Evolutionary conservation across 192 early-diverging fungal genomes (phyloP).

Genomic region (Podila minutissima): DNA sequence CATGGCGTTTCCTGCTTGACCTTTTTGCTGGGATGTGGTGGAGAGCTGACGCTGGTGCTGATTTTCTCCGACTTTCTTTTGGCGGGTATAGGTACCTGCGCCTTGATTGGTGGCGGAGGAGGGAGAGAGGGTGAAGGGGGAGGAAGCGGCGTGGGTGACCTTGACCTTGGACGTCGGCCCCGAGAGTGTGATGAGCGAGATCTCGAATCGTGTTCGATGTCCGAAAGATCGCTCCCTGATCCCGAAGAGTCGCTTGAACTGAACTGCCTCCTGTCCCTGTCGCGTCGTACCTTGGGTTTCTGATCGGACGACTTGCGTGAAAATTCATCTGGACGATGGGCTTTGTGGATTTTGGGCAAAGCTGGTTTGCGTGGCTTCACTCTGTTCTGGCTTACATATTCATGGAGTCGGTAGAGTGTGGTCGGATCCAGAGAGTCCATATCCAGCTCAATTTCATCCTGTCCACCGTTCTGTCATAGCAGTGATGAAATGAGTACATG

Average conservation of each 20-base stretch:
- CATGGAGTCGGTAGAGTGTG: conserved; percentile 86
- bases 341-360: conserved; percentile 59
- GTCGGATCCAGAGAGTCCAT: conserved; percentile 88
- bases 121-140: not conserved
- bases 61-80: not conserved
- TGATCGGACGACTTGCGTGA: not conserved
- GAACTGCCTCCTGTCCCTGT: not conserved
- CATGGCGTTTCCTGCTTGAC: not conserved
- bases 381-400: conserved; percentile 78
- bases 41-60: not conserved
- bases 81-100: not conserved
- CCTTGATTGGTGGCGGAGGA: not conserved
- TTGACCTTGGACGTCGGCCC: not conserved
- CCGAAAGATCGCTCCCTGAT: not conserved
- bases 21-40: not conserved
- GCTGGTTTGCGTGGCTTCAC: conserved; percentile 58
- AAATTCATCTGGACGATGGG: conserved; percentile 7
- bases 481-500: not conserved
- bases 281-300: not conserved
- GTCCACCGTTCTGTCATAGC: conserved; percentile 55
- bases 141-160: not conserved
- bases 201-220: not conserved
- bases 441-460: conserved; percentile 95
- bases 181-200: not conserved
- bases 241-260: not conserved